Conservation (phyloP, 805 yeast genomes). For the Grigorovia jiainica region DNA sequence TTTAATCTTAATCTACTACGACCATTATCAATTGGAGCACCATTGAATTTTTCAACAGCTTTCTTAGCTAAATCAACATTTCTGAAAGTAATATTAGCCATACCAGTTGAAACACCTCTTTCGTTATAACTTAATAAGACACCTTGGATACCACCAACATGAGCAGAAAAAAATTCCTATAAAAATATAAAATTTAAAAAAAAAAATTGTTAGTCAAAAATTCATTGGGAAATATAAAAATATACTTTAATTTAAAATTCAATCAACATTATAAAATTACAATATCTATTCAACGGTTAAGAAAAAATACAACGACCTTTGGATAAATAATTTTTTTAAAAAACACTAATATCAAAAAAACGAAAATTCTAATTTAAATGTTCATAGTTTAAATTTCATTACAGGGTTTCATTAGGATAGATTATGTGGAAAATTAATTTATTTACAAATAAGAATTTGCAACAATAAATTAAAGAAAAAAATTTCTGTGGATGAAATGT, state of each 20-base stretch:
- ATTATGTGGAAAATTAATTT: too few relatives aligned
- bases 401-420: not conserved
- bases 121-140: conserved; percentile 73
- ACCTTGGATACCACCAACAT: conserved; percentile 74
- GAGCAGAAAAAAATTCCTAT: conserved; percentile 81
- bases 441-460: not conserved
- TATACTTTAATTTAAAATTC: not conserved
- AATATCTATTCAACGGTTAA: too few relatives aligned
- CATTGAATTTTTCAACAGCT: conserved; percentile 79
- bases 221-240: not conserved
- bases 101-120: conserved; percentile 84
- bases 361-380: not conserved
- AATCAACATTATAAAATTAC: not conserved
- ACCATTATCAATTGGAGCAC: conserved; percentile 90
- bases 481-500: too few relatives aligned
- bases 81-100: conserved; percentile 77
- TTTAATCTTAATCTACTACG: conserved; percentile 66
- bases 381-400: not conserved
- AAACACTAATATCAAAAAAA: too few relatives aligned
- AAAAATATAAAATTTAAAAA: conserved; percentile 10
- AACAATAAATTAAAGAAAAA: too few relatives aligned
- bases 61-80: conserved; percentile 57
- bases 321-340: too few relatives aligned
- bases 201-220: conserved; percentile 7
- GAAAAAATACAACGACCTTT: too few relatives aligned